Evolutionary conservation across 73 alveolate genomes (phyloP).

Genomic region (Symbiodinium natans): DNA sequence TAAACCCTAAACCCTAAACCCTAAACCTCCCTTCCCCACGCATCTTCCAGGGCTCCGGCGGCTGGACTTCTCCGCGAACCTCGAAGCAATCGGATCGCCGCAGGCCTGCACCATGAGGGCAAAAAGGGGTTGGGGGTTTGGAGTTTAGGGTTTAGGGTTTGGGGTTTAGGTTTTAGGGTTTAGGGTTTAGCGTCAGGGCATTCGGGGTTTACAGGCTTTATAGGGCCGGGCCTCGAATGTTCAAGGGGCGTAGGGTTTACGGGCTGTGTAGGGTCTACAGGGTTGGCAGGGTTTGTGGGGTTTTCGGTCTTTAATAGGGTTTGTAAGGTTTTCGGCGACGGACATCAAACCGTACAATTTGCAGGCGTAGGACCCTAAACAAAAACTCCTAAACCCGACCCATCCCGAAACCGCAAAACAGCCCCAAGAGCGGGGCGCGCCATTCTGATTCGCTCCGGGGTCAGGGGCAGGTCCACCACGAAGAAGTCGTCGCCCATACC

Average conservation of each 20-base stretch:
- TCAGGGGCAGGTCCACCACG: conserved; percentile 52
- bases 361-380: too few relatives aligned
- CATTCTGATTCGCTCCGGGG: conserved; percentile 61
- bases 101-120: background rate
- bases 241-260: too few relatives aligned
- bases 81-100: background rate
- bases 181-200: too few relatives aligned
- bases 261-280: too few relatives aligned
- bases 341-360: too few relatives aligned
- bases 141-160: background rate
- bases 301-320: too few relatives aligned
- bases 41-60: background rate
- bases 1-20: background rate
- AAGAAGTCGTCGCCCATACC: conserved; percentile 26
- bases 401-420: too few relatives aligned
- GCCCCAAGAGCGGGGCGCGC: background rate
- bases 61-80: conserved; percentile 6
- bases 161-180: background rate
- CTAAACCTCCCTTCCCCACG: background rate
- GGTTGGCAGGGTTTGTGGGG: too few relatives aligned
- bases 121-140: background rate
- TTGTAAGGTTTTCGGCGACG: too few relatives aligned
- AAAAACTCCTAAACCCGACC: too few relatives aligned
- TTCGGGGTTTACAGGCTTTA: too few relatives aligned
- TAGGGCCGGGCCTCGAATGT: too few relatives aligned